Evolutionary conservation across 1,139 yeast genomes (phyloP), one percentile per base, ranked within the genome.

Genomic region (Yarrowia galli): DNA sequence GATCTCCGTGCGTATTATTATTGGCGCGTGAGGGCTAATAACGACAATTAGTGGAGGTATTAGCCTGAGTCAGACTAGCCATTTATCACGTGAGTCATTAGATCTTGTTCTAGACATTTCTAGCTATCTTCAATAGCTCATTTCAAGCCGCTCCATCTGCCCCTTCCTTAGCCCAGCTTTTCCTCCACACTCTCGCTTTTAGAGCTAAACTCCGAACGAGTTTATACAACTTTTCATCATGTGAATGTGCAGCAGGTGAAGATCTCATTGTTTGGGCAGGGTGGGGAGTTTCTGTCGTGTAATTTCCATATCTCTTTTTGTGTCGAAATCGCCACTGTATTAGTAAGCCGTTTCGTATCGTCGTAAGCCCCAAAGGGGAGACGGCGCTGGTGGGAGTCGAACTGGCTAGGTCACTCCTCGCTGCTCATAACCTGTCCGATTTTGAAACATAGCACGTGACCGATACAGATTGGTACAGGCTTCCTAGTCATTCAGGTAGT

Each of bases 161-260:
- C 18, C 42, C 18, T 15, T 38, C 8, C 42, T 4, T n/a, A n/a
- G n/a, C n/a, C n/a, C n/a, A n/a, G n/a, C 9, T 8, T 22, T 3
- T 43, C n/a, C 25, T 22, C 9, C 48, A 22, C 54, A 28, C 16
- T 18, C 6, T 20, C 60, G 60, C 60, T 16, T 53, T 36, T 53
- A 53, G 43, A 36, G 28, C 43, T 53, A 36, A 53, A 36, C 45
- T 38, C 60, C 60, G 60, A 35, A 22, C 60, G 45, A 53, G 60
- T 36, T 38, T 51, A 49, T 48, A 1, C 28, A 25, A 25, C 28
- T 48, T 48, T 28, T 48, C 49, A 43, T 48, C 38, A 48, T 28
- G 53, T 48, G 53, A 25, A n/a, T 25, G 53, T n/a, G 15, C 6
- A 23, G 22, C 9, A 48, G 38, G 38, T 15, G 51, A 13, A 5